A percentile compares a stretch with the other conserved stretches of the same genome.
These are phyloP conservation scores for Mycena amicta DNA, from an alignment of 768 basidiomycete species.

Conservation along the genomic window DNA sequence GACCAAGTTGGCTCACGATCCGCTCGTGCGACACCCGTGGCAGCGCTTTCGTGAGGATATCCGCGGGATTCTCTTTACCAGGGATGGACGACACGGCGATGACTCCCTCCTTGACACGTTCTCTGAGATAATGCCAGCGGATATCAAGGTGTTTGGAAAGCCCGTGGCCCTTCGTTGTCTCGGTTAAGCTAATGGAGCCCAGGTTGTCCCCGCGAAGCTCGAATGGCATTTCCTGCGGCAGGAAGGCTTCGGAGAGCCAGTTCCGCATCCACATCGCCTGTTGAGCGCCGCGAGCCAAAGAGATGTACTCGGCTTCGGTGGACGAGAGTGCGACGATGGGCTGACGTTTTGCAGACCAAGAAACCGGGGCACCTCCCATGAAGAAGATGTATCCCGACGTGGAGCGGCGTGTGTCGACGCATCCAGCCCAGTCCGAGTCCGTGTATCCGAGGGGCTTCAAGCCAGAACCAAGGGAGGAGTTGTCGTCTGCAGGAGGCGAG, in stretches of 20 bases:
- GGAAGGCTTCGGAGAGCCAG: slow-evolving; percentile 22
- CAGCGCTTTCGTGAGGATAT: slow-evolving; percentile 34
- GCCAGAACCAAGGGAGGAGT: slow-evolving; percentile 3
- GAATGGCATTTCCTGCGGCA: background rate
- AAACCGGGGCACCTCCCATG: slow-evolving; percentile 28
- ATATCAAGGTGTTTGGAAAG: slow-evolving; percentile 21
- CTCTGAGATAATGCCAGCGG: slow-evolving; percentile 14
- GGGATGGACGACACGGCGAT: slow-evolving; percentile 9
- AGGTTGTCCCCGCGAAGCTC: slow-evolving; percentile 29
- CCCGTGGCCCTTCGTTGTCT: slow-evolving; percentile 8
- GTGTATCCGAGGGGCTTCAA: slow-evolving; percentile 25
- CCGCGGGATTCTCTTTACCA: slow-evolving; percentile 29
- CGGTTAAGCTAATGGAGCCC: slow-evolving; percentile 22
- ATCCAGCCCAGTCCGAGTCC: slow-evolving; percentile 36
- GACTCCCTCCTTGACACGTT: slow-evolving; percentile 7
- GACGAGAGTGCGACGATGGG: slow-evolving; percentile 33
- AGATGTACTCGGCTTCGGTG: slow-evolving; percentile 41
- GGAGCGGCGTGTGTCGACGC: slow-evolving; percentile 26
- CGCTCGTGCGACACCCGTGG: background rate
- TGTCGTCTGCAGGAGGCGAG: background rate
- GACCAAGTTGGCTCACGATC: background rate
- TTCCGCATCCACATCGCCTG: slow-evolving; percentile 33
- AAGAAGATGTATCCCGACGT: slow-evolving; percentile 32
- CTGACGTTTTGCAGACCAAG: slow-evolving; percentile 36
- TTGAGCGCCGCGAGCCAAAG: slow-evolving; percentile 27